Evolutionary conservation across 768 basidiomycete genomes (phyloP), one percentile per base, ranked within the genome.

Genomic region (Termitomyces sp.): DNA sequence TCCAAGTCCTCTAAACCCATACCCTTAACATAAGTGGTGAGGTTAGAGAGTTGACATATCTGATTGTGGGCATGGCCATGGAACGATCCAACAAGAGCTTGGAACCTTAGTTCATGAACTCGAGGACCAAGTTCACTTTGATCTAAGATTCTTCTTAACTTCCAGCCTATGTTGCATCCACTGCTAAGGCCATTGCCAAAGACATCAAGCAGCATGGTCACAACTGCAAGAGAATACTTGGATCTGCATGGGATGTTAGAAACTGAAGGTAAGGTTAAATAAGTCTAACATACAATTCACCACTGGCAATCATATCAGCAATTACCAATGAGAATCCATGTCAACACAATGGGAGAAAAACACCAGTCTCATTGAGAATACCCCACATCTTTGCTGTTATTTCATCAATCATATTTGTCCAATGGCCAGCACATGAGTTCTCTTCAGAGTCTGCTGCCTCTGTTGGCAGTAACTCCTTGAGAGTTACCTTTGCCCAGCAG

Each of bases 1-100:
- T 73, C 68, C 14, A 71, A 62, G 37, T 73, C 70, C 39, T 71
- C 69, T 0, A 69, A 56, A 1, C 72, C 71, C 18, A 67, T 58
- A 2, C 72, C 70, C n/a, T 69, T 61, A 12, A 63, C 32, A 49
- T 69, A 68, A 2, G 57, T 67, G 1, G 68, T 57, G 18, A 66
- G 64, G 30, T 62, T 49, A 4, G 20, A 33, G 1, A 67, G 53
- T 48, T 70, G 70, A 34, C 69, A 72, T 0, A 65, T n/a, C n/a
- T n/a, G n/a, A n/a, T n/a, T n/a, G n/a, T n/a, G n/a, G n/a, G n/a
- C n/a, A n/a, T n/a, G n/a, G n/a, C n/a, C n/a, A n/a, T n/a, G n/a
- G n/a, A n/a, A n/a, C n/a, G n/a, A n/a, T n/a, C n/a, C n/a, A n/a
- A n/a, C 59, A 12, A 63, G 58, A 10, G 59, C 51, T 12, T 44